phyloP scores from a whole-genome alignment of 352 stramenopile genomes.

The Phytophthora cactorum region DNA sequence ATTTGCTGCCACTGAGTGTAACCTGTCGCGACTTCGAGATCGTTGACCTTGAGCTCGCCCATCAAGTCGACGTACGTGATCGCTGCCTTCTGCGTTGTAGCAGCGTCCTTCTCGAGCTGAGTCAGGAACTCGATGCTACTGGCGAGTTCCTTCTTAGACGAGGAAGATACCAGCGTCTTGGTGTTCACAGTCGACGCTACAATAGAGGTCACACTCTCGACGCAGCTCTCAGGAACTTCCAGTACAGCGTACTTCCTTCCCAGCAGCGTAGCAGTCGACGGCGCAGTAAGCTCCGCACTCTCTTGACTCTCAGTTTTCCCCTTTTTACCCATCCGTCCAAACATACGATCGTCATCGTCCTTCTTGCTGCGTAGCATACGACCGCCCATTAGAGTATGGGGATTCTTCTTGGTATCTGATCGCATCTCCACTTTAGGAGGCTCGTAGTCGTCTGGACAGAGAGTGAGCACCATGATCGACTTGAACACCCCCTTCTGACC shows the following conservation, averaged over 20 bases:
- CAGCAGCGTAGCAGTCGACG: conserved; percentile 60
- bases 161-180: conserved; percentile 64
- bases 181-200: conserved; percentile 56
- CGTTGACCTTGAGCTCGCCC: conserved; percentile 79
- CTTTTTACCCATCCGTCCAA: conserved; percentile 42
- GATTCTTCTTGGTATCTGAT: conserved; percentile 25
- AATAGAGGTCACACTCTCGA: conserved; percentile 68
- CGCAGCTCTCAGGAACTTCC: conserved; percentile 80
- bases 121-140: conserved; percentile 72
- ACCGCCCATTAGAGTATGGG: conserved; percentile 27
- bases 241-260: conserved; percentile 75
- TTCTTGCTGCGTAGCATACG: conserved; percentile 62
- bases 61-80: conserved; percentile 74
- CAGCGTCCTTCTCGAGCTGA: conserved; percentile 79
- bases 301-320: conserved; percentile 44
- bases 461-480: conserved; percentile 73
- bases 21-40: conserved; percentile 75
- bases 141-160: conserved; percentile 78
- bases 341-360: conserved; percentile 56
- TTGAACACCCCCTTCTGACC: conserved; percentile 64
- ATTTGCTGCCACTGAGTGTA: conserved; percentile 71
- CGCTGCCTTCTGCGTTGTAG: conserved; percentile 43
- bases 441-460: conserved; percentile 71
- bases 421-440: conserved; percentile 43
- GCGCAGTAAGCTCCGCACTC: conserved; percentile 50